Evolutionary conservation across 2,329 filamentous ascomycete species (phyloP), one percentile per base, ranked within the genome.

Genomic region (Xylaria multiplex): DNA sequence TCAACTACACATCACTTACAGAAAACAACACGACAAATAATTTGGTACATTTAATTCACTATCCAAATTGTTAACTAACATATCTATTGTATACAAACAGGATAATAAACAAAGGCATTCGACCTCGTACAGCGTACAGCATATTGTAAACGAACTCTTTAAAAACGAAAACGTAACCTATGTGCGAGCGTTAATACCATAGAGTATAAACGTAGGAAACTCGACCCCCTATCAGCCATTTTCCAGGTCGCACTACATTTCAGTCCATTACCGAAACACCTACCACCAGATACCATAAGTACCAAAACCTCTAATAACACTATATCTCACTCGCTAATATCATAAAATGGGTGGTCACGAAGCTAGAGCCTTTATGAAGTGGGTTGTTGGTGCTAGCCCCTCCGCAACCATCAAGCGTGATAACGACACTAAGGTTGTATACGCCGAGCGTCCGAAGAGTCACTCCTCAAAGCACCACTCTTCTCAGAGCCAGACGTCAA

Each of bases 301-400:
- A 3, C 8, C 6, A 8, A 22, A 52, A 52, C 2, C 8, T 19
- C 40, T 1, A 57, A 22, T 32, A 58, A 37, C 16, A 27, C 2
- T 9, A 30, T 11, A 19, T n/a, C 11, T 27, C 43, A 22, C 6
- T 46, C 24, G 2, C 27, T 9, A 50, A 45, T 27, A 7, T 53
- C 49, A 6, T 6, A 48, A 2, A 40, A 65, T 67, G 65, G 53
- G 61, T n/a, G 52, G 61, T 2, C 19, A 60, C 6, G 50, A 45
- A 19, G 65, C 65, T 9, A 19, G 32, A 50, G 37, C 50, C 1
- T 67, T 67, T 14, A 61, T 67, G 65, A 62, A 45, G 27, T 67
- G 19, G 22, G 27, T 16, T 8, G 62, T 46, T 16, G 65, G 65
- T 9, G 65, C 42, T 2, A 43, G 16, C 2, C 48, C 62, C 14